These are phyloP conservation scores for Talaromyces sp. DNA, from an alignment of 2,329 filamentous ascomycete species.

Conservation along the genomic window DNA sequence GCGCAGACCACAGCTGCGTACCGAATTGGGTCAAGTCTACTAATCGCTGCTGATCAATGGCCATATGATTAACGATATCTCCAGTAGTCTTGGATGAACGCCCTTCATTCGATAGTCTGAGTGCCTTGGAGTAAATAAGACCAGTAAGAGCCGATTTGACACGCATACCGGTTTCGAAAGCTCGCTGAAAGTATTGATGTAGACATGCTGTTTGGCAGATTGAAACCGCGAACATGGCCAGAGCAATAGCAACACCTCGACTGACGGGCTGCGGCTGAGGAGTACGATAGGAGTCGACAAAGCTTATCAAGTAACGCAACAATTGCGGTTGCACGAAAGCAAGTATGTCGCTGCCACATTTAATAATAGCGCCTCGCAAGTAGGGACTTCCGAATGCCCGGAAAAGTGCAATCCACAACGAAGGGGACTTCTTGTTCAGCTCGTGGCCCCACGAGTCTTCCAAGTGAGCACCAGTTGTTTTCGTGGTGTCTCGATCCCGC, in stretches of 20 bases:
- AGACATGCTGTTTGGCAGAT: conserved; percentile 81
- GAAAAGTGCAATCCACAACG: conserved; percentile 80
- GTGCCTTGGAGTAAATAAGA: conserved; percentile 86
- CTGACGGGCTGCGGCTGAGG: conserved; percentile 68
- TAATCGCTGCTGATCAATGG: conserved; percentile 90
- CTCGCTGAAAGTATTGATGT: conserved; percentile 94
- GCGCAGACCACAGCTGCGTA: conserved; percentile 92
- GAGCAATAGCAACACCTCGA: conserved; percentile 77
- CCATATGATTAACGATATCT: conserved; percentile 99
- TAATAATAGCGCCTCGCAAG: conserved; percentile 74
- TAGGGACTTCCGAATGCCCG: conserved; percentile 83
- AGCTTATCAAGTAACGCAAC: conserved; percentile 74
- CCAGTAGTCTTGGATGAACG: conserved; percentile 83
- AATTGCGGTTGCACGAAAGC: conserved; percentile 90
- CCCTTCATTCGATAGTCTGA: conserved; percentile 89
- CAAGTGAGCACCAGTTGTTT: conserved; percentile 64
- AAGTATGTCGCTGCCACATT: conserved; percentile 77
- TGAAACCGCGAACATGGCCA: conserved; percentile 88
- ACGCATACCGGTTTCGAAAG: conserved; percentile 94
- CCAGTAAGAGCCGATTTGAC: conserved; percentile 88
- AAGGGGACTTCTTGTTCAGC: conserved; percentile 67
- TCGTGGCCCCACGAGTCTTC: conserved; percentile 72
- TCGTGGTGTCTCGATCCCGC: conserved; percentile 72
- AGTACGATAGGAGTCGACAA: conserved; percentile 68
- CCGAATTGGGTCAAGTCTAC: conserved; percentile 94